A percentile compares a stretch with the other conserved stretches of the same genome.
These are phyloP conservation scores for Sphaceloma murrayae DNA, from an alignment of 2,329 filamentous ascomycete species.

Conservation along the genomic window DNA sequence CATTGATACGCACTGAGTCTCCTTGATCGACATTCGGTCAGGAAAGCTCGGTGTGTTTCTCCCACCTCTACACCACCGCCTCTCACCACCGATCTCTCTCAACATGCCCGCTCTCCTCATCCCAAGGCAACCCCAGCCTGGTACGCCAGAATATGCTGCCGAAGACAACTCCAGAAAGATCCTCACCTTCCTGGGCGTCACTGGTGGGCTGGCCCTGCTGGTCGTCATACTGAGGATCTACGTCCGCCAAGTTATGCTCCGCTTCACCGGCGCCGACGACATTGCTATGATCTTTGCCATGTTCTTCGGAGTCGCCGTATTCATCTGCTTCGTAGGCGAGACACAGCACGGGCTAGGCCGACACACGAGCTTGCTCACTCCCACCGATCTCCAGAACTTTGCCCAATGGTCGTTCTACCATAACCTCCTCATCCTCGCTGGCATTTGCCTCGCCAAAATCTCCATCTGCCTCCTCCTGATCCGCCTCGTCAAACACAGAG, in stretches of 20 bases:
- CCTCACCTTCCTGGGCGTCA: slow-evolving; percentile 19
- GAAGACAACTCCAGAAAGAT: slow-evolving; percentile 18
- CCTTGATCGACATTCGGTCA: background rate
- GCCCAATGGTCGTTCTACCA: slow-evolving; percentile 39
- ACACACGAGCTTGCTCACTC: slow-evolving; percentile 29
- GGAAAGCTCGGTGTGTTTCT: background rate
- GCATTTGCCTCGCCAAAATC: slow-evolving; percentile 39
- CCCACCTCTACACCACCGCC: too few species aligned
- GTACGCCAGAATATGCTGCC: slow-evolving; percentile 7
- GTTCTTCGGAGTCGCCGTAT: slow-evolving; percentile 28
- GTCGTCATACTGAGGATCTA: slow-evolving; percentile 16
- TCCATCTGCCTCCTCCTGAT: slow-evolving; percentile 41
- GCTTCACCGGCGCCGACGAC: slow-evolving; percentile 43
- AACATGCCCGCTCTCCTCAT: slow-evolving; percentile 12
- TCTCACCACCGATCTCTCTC: background rate
- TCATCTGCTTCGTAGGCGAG: slow-evolving; percentile 39
- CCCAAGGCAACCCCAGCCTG: background rate
- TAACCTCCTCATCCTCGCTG: slow-evolving; percentile 39
- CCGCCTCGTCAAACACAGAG: slow-evolving; percentile 33
- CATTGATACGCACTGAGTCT: background rate
- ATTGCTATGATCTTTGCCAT: slow-evolving; percentile 36
- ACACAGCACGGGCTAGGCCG: slow-evolving; percentile 39
- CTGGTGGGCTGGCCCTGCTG: slow-evolving; percentile 18
- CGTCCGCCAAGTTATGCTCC: slow-evolving; percentile 40
- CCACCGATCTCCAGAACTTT: slow-evolving; percentile 29